Base-by-base conservation (phyloP, 345 rosid species). In the Camelina sativa region DNA sequence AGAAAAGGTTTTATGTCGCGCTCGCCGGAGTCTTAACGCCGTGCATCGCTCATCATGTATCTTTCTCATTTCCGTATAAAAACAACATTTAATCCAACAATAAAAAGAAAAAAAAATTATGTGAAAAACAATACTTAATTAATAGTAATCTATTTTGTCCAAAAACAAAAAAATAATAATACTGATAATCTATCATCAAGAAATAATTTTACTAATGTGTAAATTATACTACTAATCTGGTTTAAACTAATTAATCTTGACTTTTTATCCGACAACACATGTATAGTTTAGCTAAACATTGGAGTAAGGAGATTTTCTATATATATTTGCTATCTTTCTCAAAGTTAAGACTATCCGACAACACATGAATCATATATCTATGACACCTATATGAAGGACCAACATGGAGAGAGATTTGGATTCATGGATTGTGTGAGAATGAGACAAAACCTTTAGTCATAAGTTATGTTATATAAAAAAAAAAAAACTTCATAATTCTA, bases 371-470 rank as follows among this genome's bases (percentile, higher is more conserved):
- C 9, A 66, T 59, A 74, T 35, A 75, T 43, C 2, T 20, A 62
- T 55, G 80, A 69, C 62, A 55, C 54, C 43, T 55, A 63, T 56
- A 46, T 55, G 30, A 76, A 63, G 44, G 66, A 76, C 71, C 75
- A 69, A 69, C 66, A 56, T 62, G 64, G 64, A 46, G 71, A 76
- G 65, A 55, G 28, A 62, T 38, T 70, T 71, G 48, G 48, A 65
- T 71, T 17, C 54, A 50, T 51, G 28, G 56, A 51, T 51, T 77
- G 58, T 65, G 15, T 50, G 63, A 19, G 63, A 71, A 65, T 43
- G 43, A 66, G 73, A 72, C 77, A 77, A 77, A 71, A 59, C 41
- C 81, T 71, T 38, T 46, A 37, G 56, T 65, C 23, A 59, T 41
- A 57, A 65, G 51, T 64, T 63, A 62, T 7, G 19, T 63, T 52